Evolutionary conservation across 2,329 filamentous ascomycete genomes (phyloP), one percentile per base, ranked within the genome.

Genomic region (Xylariaceae sp.): DNA sequence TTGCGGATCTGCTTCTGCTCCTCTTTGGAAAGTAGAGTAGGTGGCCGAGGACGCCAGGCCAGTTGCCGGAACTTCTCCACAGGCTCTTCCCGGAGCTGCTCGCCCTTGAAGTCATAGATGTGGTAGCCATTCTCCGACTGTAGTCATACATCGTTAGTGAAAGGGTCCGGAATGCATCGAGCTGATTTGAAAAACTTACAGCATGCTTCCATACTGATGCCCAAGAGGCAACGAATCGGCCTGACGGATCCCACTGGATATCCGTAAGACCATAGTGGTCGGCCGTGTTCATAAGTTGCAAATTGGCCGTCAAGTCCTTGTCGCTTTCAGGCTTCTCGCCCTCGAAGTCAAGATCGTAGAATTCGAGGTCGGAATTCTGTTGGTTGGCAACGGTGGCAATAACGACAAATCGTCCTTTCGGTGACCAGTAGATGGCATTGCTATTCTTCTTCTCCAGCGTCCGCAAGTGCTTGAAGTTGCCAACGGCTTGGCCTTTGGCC

Each of bases 51-150:
- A 31, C 92, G 85, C 92, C 92, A 98, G 48, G 86, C 67, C 68
- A 89, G 87, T 66, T 98, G 92, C 78, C 96, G 96, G 78, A 98
- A 97, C 67, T 94, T 94, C 52, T 98, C 92, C 43, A 94, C 76
- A 36, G 81, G 83, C 65, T 96, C 87, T 68, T 98, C 94, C 43
- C 88, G 83, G 38, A 98, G 79, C 38, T 84, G 77, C 55, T 85
- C 83, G 50, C 92, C 94, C 63, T 82, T 85, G 78, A 98, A 98
- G 62, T 94, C 89, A 76, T 96, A 97, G 46, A 98, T 71, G 65
- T 97, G 90, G 73, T 95, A 98, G 49, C 92, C 92, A 63, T 97
- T 98, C 73, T 98, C 92, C 88, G 97, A 95, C 87, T 95, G 59
- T 34, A 43, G 43, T n/a, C n/a, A n/a, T 46, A n/a, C 40, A 38